Evolutionary conservation across 78 protist genomes (phyloP), one percentile per base, ranked within the genome.

Genomic region (Cavenderia fasciculata): DNA sequence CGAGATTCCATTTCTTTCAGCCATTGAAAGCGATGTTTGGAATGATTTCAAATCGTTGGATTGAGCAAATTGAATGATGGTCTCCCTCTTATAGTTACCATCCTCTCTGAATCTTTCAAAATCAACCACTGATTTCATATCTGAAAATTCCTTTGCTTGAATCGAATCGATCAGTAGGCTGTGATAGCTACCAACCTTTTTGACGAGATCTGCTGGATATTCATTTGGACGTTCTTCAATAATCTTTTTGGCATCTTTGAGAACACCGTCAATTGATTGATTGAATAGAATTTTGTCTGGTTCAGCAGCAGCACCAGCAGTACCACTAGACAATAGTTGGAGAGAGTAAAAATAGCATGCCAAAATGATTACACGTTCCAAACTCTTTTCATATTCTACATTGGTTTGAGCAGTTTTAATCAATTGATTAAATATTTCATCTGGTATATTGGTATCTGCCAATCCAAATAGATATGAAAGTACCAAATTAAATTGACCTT

Each of bases 341-440:
- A 68, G 21, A 4, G 90, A 65, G 44, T 68, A 82, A 51, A 44
- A 82, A 33, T 82, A 82, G 54, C 90, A 82, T 4, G 90, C 90
- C 12, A 82, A 12, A 43, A 62, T 40, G 12, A 36, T 82, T 25
- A 59, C 59, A 40, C 90, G 56, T 56, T 82, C 90, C 44, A 54
- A 31, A 43, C 90, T 82, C 4, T 76, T 54, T n/a, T 68, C 76
- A 23, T 31, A 74, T 11, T 47, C 11, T 27, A 47, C 31, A 47
- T 40, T 49, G 0, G 23, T 10, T n/a, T 77, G 72, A 33, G 70
- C 25, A 5, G 38, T n/a, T 52, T 73, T 36, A 21, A 73, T 25
- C 10, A 34, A 10, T 19, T 47, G 44, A 11, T 47, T 43, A n/a
- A 69, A 69, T 23, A 49, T 43, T 4, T 23, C 7, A 8, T 63